Conservation (phyloP, 2,329 filamentous ascomycete species). For the Scopulariopsis brevicaulis region DNA sequence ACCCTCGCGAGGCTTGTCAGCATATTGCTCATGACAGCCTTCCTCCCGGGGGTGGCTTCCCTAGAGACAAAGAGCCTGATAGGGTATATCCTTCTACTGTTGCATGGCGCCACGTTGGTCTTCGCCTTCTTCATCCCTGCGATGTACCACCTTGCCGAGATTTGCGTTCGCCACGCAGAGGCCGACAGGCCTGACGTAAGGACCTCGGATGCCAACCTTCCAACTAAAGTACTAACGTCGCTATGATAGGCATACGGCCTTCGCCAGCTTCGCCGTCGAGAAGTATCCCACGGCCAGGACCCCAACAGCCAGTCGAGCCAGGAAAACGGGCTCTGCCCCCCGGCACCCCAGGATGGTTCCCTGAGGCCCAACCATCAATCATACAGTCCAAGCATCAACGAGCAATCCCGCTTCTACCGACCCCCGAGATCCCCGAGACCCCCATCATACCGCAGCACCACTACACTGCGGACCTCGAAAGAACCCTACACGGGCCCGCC, state of each 20-base stretch:
- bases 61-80: constrained; percentile 54
- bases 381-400: constrained; percentile 1
- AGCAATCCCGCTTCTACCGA: constrained; percentile 6
- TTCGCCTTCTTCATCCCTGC: constrained; percentile 37
- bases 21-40: constrained; percentile 23
- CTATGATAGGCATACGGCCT: constrained; percentile 13
- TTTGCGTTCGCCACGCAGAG: constrained; percentile 2
- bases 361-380: neutral
- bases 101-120: constrained; percentile 58
- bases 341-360: neutral
- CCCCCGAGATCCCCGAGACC: neutral
- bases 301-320: neutral
- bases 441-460: neutral
- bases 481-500: neutral
- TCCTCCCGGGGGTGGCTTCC: constrained; percentile 50
- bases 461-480: neutral
- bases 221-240: neutral
- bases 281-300: neutral
- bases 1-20: constrained; percentile 45
- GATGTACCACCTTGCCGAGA: constrained; percentile 1
- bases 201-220: neutral
- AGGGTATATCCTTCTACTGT: constrained; percentile 54
- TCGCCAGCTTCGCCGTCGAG: constrained; percentile 15
- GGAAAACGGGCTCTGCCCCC: neutral
- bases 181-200: neutral